Evolutionary conservation across 352 stramenopile genomes (phyloP).

Genomic region (Pythium insidiosum): DNA sequence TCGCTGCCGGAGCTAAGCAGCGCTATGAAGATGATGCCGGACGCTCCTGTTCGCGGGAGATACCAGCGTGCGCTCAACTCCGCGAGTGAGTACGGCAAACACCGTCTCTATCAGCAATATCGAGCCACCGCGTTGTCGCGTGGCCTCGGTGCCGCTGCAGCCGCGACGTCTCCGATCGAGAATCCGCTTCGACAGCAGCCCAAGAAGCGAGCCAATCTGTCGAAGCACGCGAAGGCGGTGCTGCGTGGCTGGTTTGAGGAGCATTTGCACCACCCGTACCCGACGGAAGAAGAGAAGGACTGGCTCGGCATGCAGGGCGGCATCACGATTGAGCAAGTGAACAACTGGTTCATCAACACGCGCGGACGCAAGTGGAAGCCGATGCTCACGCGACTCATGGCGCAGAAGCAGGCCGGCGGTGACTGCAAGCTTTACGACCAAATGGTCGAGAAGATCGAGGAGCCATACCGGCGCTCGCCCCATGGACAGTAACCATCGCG

Average conservation of each 20-base stretch:
- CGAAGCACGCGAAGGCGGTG: conserved; percentile 62
- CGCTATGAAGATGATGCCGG: conserved; percentile 10
- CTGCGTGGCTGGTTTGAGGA: conserved; percentile 79
- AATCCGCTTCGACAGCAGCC: conserved; percentile 15
- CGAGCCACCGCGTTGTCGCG: conserved; percentile 8
- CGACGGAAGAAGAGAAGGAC: conserved; percentile 79
- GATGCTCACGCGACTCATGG: conserved; percentile 66
- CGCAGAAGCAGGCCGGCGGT: conserved; percentile 42
- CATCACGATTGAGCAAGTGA: conserved; percentile 82
- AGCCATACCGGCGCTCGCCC: conserved; percentile 51
- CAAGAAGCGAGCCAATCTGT: conserved; percentile 74
- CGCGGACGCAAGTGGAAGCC: conserved; percentile 82
- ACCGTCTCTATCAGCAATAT: conserved; percentile 16
- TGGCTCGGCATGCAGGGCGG: conserved; percentile 48
- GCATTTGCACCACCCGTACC: conserved; percentile 80
- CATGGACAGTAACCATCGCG: not conserved
- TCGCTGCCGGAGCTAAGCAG: conserved; percentile 5
- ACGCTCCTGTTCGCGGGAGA: conserved; percentile 10
- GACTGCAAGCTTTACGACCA: conserved; percentile 60
- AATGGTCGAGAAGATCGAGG: conserved; percentile 74
- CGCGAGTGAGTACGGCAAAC: conserved; percentile 13
- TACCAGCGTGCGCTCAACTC: conserved; percentile 11
- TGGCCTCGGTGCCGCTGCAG: conserved; percentile 1
- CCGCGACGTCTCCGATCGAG: conserved; percentile 12
- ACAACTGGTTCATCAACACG: conserved; percentile 88